Percentiles rank a stretch among this genome's conserved stretches.
Conservation (phyloP, 2,329 filamentous ascomycete genomes). For the Trichoderma brevicompactum region DNA sequence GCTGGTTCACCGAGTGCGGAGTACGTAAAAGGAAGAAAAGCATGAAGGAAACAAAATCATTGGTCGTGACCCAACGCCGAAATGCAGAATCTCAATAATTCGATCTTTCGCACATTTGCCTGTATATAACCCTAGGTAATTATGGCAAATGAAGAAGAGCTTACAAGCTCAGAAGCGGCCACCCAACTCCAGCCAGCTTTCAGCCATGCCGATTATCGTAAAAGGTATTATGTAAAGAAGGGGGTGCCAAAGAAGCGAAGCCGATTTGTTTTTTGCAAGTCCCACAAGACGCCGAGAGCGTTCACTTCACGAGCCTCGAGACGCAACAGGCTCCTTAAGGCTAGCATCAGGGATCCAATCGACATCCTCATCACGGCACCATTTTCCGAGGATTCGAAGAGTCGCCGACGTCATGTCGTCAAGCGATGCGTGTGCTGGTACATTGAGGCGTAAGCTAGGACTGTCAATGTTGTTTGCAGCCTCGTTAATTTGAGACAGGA, state of each 20-base stretch:
- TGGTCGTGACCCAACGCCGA: conserved; percentile 27
- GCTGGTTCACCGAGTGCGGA: background rate
- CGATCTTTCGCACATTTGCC: conserved; percentile 5
- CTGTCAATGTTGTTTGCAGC: conserved; percentile 21
- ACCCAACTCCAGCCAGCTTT: background rate
- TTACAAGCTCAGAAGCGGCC: background rate
- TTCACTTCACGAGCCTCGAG: background rate
- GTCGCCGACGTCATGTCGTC: conserved; percentile 49
- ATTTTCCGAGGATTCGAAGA: conserved; percentile 48
- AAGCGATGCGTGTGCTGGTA: conserved; percentile 49
- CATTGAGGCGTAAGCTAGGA: conserved; percentile 38
- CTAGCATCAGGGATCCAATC: conserved; percentile 50
- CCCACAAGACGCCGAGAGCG: background rate
- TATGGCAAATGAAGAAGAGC: background rate
- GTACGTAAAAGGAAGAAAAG: background rate
- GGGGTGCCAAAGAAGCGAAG: background rate
- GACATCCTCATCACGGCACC: conserved; percentile 52
- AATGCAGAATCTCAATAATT: conserved; percentile 15
- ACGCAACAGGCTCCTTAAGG: conserved; percentile 33
- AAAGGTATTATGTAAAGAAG: background rate
- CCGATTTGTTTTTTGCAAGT: background rate
- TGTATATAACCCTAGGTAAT: background rate
- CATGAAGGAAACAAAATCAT: background rate
- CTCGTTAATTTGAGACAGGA: conserved; percentile 30
- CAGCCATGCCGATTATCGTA: background rate